phyloP scores from a whole-genome alignment of 2,329 filamentous ascomycete species.

The Drechmeria coniospora region DNA sequence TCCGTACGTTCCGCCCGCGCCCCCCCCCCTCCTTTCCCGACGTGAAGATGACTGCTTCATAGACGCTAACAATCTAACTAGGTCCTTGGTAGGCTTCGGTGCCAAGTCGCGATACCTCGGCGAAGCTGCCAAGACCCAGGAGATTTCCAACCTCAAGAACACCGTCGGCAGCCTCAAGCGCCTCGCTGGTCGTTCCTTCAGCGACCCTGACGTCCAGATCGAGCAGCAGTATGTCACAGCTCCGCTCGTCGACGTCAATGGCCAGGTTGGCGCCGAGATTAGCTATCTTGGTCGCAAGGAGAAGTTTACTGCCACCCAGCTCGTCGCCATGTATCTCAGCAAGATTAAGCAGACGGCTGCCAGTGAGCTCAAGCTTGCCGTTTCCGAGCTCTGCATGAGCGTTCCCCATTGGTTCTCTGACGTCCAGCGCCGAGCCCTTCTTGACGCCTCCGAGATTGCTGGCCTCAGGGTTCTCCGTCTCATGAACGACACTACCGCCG shows the following conservation, averaged over 20 bases:
- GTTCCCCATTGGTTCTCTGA: conserved; percentile 97
- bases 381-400: conserved; percentile 85
- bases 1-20: conserved; percentile 53
- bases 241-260: conserved; percentile 74
- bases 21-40: background rate
- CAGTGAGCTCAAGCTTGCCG: conserved; percentile 76
- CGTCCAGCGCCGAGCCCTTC: conserved; percentile 70
- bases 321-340: conserved; percentile 88
- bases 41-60: no score
- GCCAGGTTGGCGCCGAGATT: conserved; percentile 90
- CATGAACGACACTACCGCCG: conserved; percentile 96
- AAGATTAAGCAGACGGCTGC: conserved; percentile 84
- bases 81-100: conserved; percentile 87
- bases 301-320: conserved; percentile 84
- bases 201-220: conserved; percentile 81
- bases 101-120: conserved; percentile 88
- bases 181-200: conserved; percentile 71
- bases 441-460: conserved; percentile 87
- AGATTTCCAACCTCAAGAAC: conserved; percentile 99
- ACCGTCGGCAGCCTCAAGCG: conserved; percentile 88
- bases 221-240: conserved; percentile 88
- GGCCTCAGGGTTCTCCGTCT: conserved; percentile 84
- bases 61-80: conserved; percentile 16
- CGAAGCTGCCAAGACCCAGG: conserved; percentile 93
- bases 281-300: conserved; percentile 89